Evolutionary conservation across 257 asterid genomes (phyloP).

Genomic region (Penstemon barbatus): DNA sequence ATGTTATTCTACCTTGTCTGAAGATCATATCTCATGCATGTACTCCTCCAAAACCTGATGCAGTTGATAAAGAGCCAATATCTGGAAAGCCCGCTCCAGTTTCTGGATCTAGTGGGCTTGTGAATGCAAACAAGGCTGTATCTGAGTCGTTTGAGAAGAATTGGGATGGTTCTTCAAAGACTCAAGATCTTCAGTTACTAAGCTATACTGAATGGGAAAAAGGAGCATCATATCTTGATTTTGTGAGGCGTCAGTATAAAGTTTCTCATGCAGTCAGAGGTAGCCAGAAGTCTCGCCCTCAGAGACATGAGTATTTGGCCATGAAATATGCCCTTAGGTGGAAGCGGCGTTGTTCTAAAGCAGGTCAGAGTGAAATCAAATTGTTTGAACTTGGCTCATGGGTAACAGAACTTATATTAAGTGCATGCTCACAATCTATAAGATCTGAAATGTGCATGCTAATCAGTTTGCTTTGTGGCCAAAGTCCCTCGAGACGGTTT

Average conservation of each 20-base stretch:
- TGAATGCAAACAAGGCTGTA: constrained; percentile 49
- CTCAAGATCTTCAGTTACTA: constrained; percentile 80
- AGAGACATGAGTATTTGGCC: constrained; percentile 74
- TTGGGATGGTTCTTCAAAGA: constrained; percentile 77
- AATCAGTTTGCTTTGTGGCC: constrained; percentile 89
- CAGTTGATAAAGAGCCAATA: constrained; percentile 71
- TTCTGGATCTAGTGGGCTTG: constrained; percentile 58
- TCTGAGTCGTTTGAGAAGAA: constrained; percentile 63
- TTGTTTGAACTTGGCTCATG: constrained; percentile 97
- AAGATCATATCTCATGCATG: constrained; percentile 92
- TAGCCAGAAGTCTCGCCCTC: constrained; percentile 82
- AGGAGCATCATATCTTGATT: constrained; percentile 98
- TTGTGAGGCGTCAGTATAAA: constrained; percentile 95
- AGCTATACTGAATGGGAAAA: constrained; percentile 97
- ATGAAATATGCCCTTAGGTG: constrained; percentile 92
- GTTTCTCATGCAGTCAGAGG: constrained; percentile 73
- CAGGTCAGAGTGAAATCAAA: constrained; percentile 63
- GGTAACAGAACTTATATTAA: constrained; percentile 96
- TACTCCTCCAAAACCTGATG: constrained; percentile 96
- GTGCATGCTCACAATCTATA: constrained; percentile 98
- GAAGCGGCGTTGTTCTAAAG: constrained; percentile 79
- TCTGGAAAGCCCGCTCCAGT: constrained; percentile 59
- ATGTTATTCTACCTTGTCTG: constrained; percentile 91
- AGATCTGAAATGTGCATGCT: constrained; percentile 98
- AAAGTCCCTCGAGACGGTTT: constrained; percentile 80